Base-by-base conservation (phyloP, 495 filamentous ascomycete genomes). In the Delitschia confertaspora region DNA sequence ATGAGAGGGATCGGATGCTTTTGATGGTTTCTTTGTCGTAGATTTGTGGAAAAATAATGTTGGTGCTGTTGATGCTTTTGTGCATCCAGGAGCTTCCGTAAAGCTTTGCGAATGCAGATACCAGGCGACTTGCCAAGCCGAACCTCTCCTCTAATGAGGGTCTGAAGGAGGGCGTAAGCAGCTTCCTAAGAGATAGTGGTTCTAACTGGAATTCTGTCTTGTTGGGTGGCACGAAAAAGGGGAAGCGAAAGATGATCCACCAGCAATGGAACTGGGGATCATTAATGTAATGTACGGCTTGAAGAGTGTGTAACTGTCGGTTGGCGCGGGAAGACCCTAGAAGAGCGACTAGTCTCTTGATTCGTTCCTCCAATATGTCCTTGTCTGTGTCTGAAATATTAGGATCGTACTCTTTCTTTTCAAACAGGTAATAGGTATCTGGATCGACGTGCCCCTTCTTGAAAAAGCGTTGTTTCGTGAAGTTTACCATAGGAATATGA, bases 391-490 rank as follows among this genome's bases (percentile, higher is more conserved):
- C 40, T 8, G 27, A 4, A 19, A 43, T 43, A 31, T 43, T 43
- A 2, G 29, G 9, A 20, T 43, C 40, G 24, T 43, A 43, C 26
- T 43, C 40, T 33, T 43, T 43, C 29, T 43, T 43, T 17, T 43
- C 40, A 17, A 43, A 43, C 2, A 43, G 40, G 26, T 43, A 43
- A 13, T 4, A 4, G 26, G 21, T n/a, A 7, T 20, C 40, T 9
- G 4, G 29, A 23, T 43, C 27, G 4, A 33, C 4, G 2, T n/a
- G 26, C 1, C 40, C 20, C 13, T 11, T 33, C 40, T 43, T 33
- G 8, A 34, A 2, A 20, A 43, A 43, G 4, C 40, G 27, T 3
- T 22, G 11, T 11, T 42, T 27, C 13, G 26, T 9, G 24, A 24
- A 27, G 23, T 42, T 19, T 18, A 7, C 9, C 10, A 27, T 11